These are phyloP conservation scores for Gossypium ekmanianum DNA, from an alignment of 345 rosid species.

Conservation along the genomic window DNA sequence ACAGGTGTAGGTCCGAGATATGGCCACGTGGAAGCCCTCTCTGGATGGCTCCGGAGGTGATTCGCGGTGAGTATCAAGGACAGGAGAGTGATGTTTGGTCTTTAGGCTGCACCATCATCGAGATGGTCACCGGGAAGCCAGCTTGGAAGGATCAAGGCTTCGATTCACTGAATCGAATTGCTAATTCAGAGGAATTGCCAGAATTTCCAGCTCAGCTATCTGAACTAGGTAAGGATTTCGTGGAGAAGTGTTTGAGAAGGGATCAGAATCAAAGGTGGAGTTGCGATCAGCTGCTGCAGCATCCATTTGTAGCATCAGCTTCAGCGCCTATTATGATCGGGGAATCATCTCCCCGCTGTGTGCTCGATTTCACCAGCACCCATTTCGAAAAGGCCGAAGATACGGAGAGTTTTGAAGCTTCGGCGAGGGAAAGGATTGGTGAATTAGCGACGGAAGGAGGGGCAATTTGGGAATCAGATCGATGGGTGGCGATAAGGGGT, in stretches of 20 bases:
- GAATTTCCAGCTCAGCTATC: slow-evolving; percentile 44
- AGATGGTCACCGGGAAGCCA: slow-evolving; percentile 69
- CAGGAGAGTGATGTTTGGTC: slow-evolving; percentile 88
- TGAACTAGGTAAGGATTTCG: slow-evolving; percentile 55
- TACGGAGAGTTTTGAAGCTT: slow-evolving; percentile 9
- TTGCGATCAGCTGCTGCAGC: slow-evolving; percentile 62
- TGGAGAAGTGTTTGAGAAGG: slow-evolving; percentile 52
- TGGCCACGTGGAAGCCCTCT: slow-evolving; percentile 79
- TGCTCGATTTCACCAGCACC: slow-evolving; percentile 54
- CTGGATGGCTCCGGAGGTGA: slow-evolving; percentile 95
- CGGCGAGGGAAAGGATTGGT: slow-evolving; percentile 35
- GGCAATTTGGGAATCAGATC: slow-evolving; percentile 57
- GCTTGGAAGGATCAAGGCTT: slow-evolving; percentile 67
- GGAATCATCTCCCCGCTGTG: slow-evolving; percentile 70
- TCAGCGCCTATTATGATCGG: slow-evolving; percentile 12
- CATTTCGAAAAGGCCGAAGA: slow-evolving; percentile 34
- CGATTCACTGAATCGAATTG: slow-evolving; percentile 53
- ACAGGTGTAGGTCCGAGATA: not conserved
- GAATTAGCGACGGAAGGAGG: slow-evolving; percentile 33
- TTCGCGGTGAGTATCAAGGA: slow-evolving; percentile 64
- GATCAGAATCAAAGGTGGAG: slow-evolving; percentile 56
- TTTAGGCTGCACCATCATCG: slow-evolving; percentile 62
- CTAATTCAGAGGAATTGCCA: slow-evolving; percentile 49
- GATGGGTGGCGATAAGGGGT: slow-evolving; percentile 48
- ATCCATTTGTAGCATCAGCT: slow-evolving; percentile 51